Evolutionary conservation across 192 early-diverging fungal genomes (phyloP), one percentile per base, ranked within the genome.

Genomic region (Coemansia sp.): DNA sequence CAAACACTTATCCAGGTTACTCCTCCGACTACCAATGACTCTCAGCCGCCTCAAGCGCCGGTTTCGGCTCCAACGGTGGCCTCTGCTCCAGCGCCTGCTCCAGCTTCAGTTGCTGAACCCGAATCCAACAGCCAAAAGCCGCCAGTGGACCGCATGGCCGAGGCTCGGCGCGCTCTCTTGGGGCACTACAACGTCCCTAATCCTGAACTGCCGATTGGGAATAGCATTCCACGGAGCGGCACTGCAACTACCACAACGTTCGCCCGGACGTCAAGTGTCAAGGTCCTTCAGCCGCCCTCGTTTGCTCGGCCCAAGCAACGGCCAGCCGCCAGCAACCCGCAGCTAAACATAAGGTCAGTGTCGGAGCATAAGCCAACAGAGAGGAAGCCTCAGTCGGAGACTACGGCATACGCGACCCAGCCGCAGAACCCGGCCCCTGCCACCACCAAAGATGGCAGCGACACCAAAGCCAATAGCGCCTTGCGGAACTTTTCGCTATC

Each of bases 121-220:
- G 52, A 26, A 20, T 21, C 58, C 20, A 21, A 55, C 8, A 55
- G 28, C 5, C 25, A 21, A 23, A 41, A 41, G 35, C 48, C 43
- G 47, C 3, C 52, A n/a, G 50, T 63, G 36, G 78, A 81, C 25
- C 73, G 53, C 11, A 59, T 81, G 62, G 60, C 66, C 7, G 78
- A 75, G 64, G 78, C 78, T 8, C 73, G 78, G 2, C 73, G 73
- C 3, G 78, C 78, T 6, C 42, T 81, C 47, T 53, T 81, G 7
- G 78, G 78, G 28, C 78, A 81, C 36, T 81, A 81, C 61, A 58
- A 59, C 37, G 66, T 52, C 0, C 78, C 78, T 2, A 69, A 63
- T 16, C 69, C 73, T 6, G 20, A 35, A 31, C n/a, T 67, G 12
- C 66, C 78, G 0, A 31, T 81, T 20, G 70, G 73, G 11, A 65